A percentile compares a stretch with the other conserved stretches of the same genome.
Conservation (phyloP, 1,284 basidiomycete species). For the Chalciporus sp. region DNA sequence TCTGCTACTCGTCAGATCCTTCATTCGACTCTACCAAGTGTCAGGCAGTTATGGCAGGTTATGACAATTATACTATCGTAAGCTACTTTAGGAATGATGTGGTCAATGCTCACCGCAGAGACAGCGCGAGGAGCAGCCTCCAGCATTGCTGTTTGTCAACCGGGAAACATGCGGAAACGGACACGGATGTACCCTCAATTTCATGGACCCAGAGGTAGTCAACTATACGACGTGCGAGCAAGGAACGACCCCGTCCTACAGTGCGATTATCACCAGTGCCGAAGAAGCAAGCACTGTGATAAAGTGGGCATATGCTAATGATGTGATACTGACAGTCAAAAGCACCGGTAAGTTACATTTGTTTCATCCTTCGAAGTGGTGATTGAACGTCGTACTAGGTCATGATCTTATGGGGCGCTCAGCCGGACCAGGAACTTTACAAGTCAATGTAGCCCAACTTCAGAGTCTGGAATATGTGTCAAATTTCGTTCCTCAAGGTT, state of each 20-base stretch:
- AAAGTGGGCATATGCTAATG: constrained; percentile 5
- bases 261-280: constrained; percentile 1
- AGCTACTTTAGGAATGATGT: not conserved
- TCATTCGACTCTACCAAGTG: constrained; percentile 2
- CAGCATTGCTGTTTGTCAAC: constrained; percentile 5
- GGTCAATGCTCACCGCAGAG: too few relatives aligned
- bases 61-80: constrained; percentile 7
- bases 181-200: constrained; percentile 6
- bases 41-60: constrained; percentile 4
- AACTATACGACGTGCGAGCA: not conserved
- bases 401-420: constrained; percentile 10
- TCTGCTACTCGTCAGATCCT: constrained; percentile 6
- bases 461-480: not conserved
- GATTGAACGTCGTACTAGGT: not conserved
- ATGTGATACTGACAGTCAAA: constrained; percentile 7
- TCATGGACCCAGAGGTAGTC: constrained; percentile 4
- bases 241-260: constrained; percentile 5
- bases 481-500: not conserved
- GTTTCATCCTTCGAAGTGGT: not conserved
- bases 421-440: constrained; percentile 3
- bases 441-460: constrained; percentile 6
- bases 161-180: constrained; percentile 6
- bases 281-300: constrained; percentile 5
- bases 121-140: not conserved
- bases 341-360: constrained; percentile 1